Conservation (phyloP, 78 protist species). For the Neovahlkampfia damariscottae region DNA sequence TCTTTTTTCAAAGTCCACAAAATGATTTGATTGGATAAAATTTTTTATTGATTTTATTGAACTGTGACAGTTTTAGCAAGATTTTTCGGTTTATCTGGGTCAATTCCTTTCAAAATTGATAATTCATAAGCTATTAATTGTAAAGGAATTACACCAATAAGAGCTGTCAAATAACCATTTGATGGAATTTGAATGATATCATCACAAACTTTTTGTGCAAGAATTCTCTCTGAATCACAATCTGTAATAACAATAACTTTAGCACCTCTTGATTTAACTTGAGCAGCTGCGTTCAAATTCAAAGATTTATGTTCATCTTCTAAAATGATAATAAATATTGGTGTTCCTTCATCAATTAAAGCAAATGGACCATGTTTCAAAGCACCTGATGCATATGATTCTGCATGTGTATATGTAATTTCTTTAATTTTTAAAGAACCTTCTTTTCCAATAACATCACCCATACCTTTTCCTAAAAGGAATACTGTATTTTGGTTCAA, state of each 20-base stretch:
- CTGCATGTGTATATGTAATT: constrained; percentile 89
- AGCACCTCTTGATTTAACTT: constrained; percentile 49
- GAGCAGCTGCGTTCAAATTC: constrained; percentile 28
- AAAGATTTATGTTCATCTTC: constrained; percentile 18
- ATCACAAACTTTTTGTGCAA: neutral
- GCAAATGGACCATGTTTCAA: constrained; percentile 98
- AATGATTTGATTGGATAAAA: no score
- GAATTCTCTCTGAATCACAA: no score
- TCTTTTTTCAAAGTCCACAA: no score
- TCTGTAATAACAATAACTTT: constrained; percentile 33
- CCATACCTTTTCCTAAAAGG: constrained; percentile 83
- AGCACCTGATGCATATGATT: constrained; percentile 87
- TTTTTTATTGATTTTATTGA: no score
- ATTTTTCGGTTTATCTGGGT: constrained; percentile 92
- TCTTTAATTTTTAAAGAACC: constrained; percentile 86
- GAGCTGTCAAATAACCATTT: constrained; percentile 44
- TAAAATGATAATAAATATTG: constrained; percentile 53
- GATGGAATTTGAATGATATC: constrained; percentile 15
- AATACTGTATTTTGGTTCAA: constrained; percentile 34
- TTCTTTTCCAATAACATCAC: constrained; percentile 80
- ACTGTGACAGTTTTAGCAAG: constrained; percentile 89
- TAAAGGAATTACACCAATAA: constrained; percentile 67
- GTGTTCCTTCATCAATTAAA: constrained; percentile 67
- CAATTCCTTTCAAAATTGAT: constrained; percentile 32
- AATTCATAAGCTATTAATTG: constrained; percentile 87